phyloP scores from a whole-genome alignment of 257 asterid species.

The Solanum paucissectum region DNA sequence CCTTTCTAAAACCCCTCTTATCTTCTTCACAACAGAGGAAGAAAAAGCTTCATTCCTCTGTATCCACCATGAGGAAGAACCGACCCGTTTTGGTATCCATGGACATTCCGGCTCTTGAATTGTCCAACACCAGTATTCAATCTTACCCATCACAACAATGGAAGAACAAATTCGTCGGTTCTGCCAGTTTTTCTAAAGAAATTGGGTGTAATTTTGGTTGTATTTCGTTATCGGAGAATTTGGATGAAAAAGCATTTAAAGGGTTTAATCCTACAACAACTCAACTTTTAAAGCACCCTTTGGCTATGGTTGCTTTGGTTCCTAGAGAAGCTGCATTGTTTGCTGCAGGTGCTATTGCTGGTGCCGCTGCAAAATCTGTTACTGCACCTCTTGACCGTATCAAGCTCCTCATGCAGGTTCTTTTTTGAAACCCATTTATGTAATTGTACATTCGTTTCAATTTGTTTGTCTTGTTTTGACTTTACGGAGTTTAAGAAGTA shows the following conservation, averaged over 20 bases:
- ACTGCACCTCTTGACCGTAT: constrained; percentile 95
- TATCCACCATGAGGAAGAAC: constrained; percentile 23
- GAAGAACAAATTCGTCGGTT: constrained; percentile 10
- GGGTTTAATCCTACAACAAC: constrained; percentile 32
- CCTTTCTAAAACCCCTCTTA: not conserved
- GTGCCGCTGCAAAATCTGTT: constrained; percentile 81
- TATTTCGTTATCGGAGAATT: constrained; percentile 47
- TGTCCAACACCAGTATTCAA: not conserved
- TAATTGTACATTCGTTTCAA: not conserved
- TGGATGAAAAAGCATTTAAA: constrained; percentile 31
- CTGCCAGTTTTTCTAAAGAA: not conserved
- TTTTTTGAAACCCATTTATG: not conserved
- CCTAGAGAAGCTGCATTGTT: constrained; percentile 79
- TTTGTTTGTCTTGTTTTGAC: not conserved
- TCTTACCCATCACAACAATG: constrained; percentile 17
- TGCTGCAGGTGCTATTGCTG: constrained; percentile 92
- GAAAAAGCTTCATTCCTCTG: not conserved
- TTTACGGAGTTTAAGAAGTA: too few relatives aligned
- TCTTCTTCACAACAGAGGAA: not conserved
- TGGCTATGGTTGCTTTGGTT: constrained; percentile 66
- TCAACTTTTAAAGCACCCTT: constrained; percentile 68
- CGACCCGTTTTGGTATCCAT: constrained; percentile 42
- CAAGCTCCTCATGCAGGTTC: constrained; percentile 92
- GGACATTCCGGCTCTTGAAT: constrained; percentile 50
- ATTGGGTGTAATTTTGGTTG: constrained; percentile 47